These are phyloP conservation scores for Diaporthe sp. DNA, from an alignment of 2,329 filamentous ascomycete genomes.

Conservation along the genomic window DNA sequence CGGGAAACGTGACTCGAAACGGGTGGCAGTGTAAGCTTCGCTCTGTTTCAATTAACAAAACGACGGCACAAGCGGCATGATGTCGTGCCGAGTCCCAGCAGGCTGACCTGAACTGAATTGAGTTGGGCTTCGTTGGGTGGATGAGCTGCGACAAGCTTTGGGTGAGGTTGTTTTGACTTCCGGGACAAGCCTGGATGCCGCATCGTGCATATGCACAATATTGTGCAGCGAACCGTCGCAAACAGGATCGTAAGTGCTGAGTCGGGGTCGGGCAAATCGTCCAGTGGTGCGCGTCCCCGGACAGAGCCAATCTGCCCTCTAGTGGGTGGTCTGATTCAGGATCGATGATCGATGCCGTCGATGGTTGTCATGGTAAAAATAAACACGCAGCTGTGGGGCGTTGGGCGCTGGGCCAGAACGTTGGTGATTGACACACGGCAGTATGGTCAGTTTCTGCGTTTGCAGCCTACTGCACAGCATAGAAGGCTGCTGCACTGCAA, in stretches of 20 bases:
- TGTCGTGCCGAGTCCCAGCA: slow-evolving; percentile 10
- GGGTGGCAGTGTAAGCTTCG: slow-evolving; percentile 28
- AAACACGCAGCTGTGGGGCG: slow-evolving; percentile 34
- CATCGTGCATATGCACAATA: slow-evolving; percentile 32
- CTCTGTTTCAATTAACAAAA: slow-evolving; percentile 13
- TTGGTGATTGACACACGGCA: slow-evolving; percentile 1
- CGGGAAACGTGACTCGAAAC: slow-evolving; percentile 24
- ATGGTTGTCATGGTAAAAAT: slow-evolving; percentile 23
- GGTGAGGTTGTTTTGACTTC: slow-evolving; percentile 13
- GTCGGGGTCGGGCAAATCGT: background rate
- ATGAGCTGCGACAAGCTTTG: slow-evolving; percentile 17
- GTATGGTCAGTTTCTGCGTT: background rate
- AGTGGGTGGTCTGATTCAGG: slow-evolving; percentile 20
- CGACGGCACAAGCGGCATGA: slow-evolving; percentile 14
- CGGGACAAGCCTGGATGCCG: slow-evolving; percentile 13
- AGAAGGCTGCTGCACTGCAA: background rate
- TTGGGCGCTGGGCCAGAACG: slow-evolving; percentile 31
- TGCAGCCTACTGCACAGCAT: slow-evolving; percentile 5
- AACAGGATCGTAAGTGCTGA: background rate
- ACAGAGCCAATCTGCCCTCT: background rate
- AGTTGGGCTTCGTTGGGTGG: background rate
- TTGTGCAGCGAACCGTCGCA: slow-evolving; percentile 12
- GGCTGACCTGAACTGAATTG: background rate
- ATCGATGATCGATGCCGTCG: slow-evolving; percentile 29
- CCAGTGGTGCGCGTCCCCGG: slow-evolving; percentile 7